Evolutionary conservation across 768 basidiomycete species (phyloP).

Genomic region (Hygrophorus pudorinus): DNA sequence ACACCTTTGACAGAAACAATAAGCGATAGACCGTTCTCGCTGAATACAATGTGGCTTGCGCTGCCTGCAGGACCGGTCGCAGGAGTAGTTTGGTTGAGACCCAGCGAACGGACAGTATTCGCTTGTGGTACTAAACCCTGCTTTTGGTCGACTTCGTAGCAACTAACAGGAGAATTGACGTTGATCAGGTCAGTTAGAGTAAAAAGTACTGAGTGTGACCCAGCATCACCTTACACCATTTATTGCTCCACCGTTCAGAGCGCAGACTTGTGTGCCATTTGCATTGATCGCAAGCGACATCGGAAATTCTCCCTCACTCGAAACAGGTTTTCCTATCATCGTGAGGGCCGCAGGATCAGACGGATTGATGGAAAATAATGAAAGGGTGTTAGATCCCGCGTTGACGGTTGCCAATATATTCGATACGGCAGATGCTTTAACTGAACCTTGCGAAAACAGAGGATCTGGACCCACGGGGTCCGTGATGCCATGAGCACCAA

Average conservation of each 20-base stretch:
- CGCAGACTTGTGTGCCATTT: slow-evolving; percentile 24
- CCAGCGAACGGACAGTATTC: slow-evolving; percentile 32
- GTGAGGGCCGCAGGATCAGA: slow-evolving; percentile 29
- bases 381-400: slow-evolving; percentile 38
- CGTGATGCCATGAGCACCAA: slow-evolving; percentile 26
- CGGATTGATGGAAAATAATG: slow-evolving; percentile 31
- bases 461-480: slow-evolving; percentile 24
- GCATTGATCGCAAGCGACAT: slow-evolving; percentile 31
- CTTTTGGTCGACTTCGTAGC: slow-evolving; percentile 33
- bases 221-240: slow-evolving; percentile 31
- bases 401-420: slow-evolving; percentile 26
- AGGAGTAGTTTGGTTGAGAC: slow-evolving; percentile 41
- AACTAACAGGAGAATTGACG: slow-evolving; percentile 17
- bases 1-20: slow-evolving; percentile 40
- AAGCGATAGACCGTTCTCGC: slow-evolving; percentile 32
- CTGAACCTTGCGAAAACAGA: slow-evolving; percentile 31
- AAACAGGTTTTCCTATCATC: slow-evolving; percentile 33
- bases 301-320: slow-evolving; percentile 40
- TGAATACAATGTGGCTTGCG: slow-evolving; percentile 36
- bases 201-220: background rate
- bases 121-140: slow-evolving; percentile 28
- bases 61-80: slow-evolving; percentile 37
- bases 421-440: slow-evolving; percentile 25
- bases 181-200: background rate
- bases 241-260: slow-evolving; percentile 32